A percentile compares a stretch with the other conserved stretches of the same genome.
phyloP scores from a whole-genome alignment of 768 basidiomycete genomes.

The Tricholoma bakamatsutake region DNA sequence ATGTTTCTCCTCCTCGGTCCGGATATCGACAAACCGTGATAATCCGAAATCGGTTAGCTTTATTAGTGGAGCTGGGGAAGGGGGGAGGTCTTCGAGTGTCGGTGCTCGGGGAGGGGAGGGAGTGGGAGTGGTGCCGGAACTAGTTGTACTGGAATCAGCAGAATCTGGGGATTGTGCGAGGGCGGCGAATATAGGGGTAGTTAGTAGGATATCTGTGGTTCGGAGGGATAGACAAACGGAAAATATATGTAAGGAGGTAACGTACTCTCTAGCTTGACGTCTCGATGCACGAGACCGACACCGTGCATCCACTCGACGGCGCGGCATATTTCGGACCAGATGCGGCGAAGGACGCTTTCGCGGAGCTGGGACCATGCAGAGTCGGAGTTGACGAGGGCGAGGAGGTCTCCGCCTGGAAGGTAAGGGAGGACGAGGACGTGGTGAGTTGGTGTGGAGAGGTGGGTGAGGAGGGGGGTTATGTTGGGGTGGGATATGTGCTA shows the following conservation, averaged over 20 bases:
- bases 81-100: slow-evolving; percentile 26
- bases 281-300: slow-evolving; percentile 81
- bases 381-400: slow-evolving; percentile 64
- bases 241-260: not conserved
- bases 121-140: not conserved
- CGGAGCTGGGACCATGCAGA: slow-evolving; percentile 34
- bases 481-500: slow-evolving; percentile 79
- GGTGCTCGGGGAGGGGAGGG: slow-evolving; percentile 16
- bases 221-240: no score
- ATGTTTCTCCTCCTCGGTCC: slow-evolving; percentile 18
- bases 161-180: slow-evolving; percentile 21
- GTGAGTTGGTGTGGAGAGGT: slow-evolving; percentile 65
- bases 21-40: slow-evolving; percentile 73
- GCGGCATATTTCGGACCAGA: slow-evolving; percentile 71
- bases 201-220: slow-evolving; percentile 67
- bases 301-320: slow-evolving; percentile 88
- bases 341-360: slow-evolving; percentile 49
- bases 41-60: slow-evolving; percentile 89
- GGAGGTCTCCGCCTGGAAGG: slow-evolving; percentile 74
- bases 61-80: slow-evolving; percentile 52
- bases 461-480: slow-evolving; percentile 65
- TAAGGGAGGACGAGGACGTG: slow-evolving; percentile 79
- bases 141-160: not conserved
- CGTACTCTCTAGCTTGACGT: slow-evolving; percentile 83
- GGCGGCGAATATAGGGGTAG: slow-evolving; percentile 29